Evolutionary conservation across 345 rosid genomes (phyloP), one percentile per base, ranked within the genome.

Genomic region (Rubroshorea leprosula): DNA sequence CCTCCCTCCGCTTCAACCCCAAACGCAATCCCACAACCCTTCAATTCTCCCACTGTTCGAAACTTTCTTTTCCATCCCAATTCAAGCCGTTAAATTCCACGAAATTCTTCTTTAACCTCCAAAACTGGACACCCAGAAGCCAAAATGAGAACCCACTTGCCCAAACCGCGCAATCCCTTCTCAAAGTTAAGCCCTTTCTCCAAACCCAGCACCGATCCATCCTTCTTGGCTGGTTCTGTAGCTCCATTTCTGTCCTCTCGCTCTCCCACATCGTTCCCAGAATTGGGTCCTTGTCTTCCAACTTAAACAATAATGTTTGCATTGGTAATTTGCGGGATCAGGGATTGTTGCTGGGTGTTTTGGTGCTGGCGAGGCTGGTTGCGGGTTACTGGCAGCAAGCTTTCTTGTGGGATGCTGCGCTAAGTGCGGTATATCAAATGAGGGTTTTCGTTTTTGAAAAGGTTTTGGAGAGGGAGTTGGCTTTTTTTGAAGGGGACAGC

Each of bases 171-270:
- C 68, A 70, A 18, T 69, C 89, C 15, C 72, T 92, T 57, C 71
- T 79, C 22, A 35, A 66, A 29, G 58, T 85, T 72, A 73, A 60
- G 57, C 91, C 97, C 21, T 85, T 70, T 58, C 58, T 92, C 27
- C 71, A 76, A 62, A 68, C 96, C 63, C 88, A 92, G 55, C 56
- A 60, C 58, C 72, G 22, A 41, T 68, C 76, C 68, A 69, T 92
- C 72, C 80, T 92, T 66, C 65, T 74, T 13, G 97, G 91, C 9
- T 92, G 97, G 96, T 72, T 92, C 58, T 92, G 83, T 69, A 83
- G 96, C 66, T 75, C 80, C 47, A 56, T 85, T 57, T 89, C 97
- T 6, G 95, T 74, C 48, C 66, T 76, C 49, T 86, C 94, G 17
- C 89, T 92, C 47, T 84, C 89, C 49, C 78, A 67, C 54, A 72